Evolutionary conservation across 2,329 filamentous ascomycete genomes (phyloP), one percentile per base, ranked within the genome.

Genomic region (Cercospora zeina): DNA sequence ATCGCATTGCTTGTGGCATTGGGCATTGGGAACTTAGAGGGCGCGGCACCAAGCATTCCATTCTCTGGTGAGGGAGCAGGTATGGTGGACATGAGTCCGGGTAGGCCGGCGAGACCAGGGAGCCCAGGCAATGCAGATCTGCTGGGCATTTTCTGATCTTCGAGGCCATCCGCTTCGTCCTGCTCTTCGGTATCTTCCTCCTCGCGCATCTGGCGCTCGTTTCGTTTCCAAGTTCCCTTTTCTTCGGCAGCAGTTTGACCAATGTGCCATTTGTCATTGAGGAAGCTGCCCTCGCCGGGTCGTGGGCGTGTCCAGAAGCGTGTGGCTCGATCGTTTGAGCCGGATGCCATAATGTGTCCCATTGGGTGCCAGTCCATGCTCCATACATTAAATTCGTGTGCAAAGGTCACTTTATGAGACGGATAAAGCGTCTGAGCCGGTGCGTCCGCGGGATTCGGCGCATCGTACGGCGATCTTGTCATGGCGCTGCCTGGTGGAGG

Each of bases 341-440:
- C 95, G 1, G 93, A 96, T 0, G 93, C 93, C 7, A 99, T 84
- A 66, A 99, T 93, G 73, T 99, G 95, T 30, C 95, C 95, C 0
- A 97, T 83, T 0, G 95, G 95, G 74, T 99, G 95, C 93, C 95
- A 99, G 79, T 97, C 93, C 54, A 99, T 84, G 16, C 93, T 96
- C 95, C 95, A 99, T 67, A 99, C 95, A 16, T 92, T 91, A 74
- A 93, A 96, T 69, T 96, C 90, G 75, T 99, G 95, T 0, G 95
- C 95, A 72, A 88, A 93, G 7, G 89, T 86, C 33, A 97, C 79
- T 71, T 87, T 89, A 79, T 97, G 93, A 3, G 92, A 91, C 1
- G 95, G 95, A 74, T 91, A 91, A 64, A 99, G 90, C n/a, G 91
- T 89, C 76, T 97, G 93, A 0, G 91, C 87, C 0, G 92, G 88